A percentile compares a stretch with the other conserved stretches of the same genome.
Evolutionary conservation across 148 eudicot species (phyloP).

Genomic region (Amaranthus hypochondriacus): DNA sequence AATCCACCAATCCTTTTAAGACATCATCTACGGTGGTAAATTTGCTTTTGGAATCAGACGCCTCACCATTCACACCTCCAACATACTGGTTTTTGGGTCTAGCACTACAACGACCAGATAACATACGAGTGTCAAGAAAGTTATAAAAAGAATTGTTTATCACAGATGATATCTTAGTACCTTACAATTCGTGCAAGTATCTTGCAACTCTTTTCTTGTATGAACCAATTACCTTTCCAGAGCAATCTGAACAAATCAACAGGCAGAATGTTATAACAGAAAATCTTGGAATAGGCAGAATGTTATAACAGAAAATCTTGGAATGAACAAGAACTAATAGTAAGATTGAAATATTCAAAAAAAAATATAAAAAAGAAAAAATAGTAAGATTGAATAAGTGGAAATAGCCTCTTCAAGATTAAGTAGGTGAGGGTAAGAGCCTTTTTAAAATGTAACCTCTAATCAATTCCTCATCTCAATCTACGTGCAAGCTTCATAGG

Average conservation of each 20-base stretch:
- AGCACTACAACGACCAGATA: slow-evolving; percentile 44
- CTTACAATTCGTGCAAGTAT: slow-evolving; percentile 76
- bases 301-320: neutral
- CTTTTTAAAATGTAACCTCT: neutral
- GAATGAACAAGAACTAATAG: neutral
- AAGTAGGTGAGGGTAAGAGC: neutral
- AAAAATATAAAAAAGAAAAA: too few species aligned
- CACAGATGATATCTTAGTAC: slow-evolving; percentile 32
- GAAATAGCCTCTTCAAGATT: too few species aligned
- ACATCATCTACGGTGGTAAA: slow-evolving; percentile 62
- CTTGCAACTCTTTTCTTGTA: slow-evolving; percentile 96
- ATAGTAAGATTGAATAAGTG: neutral
- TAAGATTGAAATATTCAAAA: neutral
- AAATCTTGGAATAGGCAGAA: neutral
- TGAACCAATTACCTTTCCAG: slow-evolving; percentile 93
- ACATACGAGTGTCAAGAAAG: neutral
- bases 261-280: slow-evolving; percentile 1
- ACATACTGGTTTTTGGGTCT: slow-evolving; percentile 56
- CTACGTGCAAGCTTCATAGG: neutral
- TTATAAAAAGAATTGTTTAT: neutral
- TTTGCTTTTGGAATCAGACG: slow-evolving; percentile 65
- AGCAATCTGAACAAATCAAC: slow-evolving; percentile 54
- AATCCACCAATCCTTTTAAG: slow-evolving; percentile 75
- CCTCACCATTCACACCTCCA: slow-evolving; percentile 52
- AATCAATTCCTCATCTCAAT: too few species aligned